Base-by-base conservation (phyloP, 441 rosid genomes). In the Syzygium syzygioides region DNA sequence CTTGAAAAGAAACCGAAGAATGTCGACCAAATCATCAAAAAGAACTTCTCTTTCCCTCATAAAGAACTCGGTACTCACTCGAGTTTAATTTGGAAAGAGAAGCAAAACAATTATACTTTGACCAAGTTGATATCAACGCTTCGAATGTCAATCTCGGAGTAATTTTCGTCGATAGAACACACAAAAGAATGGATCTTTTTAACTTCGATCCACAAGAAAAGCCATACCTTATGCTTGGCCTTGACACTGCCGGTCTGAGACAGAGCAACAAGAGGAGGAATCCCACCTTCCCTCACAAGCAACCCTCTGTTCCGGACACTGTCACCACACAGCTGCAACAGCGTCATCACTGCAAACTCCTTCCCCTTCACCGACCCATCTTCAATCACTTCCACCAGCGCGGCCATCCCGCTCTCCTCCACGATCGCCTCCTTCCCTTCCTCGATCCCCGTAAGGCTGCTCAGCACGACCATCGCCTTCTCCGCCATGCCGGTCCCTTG, bases 241-340 rank as follows among this genome's bases (percentile, higher is more conserved):
- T 93, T 94, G 85, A 93, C 90, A 60, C 94, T 93, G 34, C 97
- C 96, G 14, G 93, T 93, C 92, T 97, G 99, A 9, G 98, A 97
- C 57, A 96, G 95, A 4, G 97, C 98, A 32, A 94, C 99, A 30
- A 97, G 96, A 4, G 98, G 99, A 90, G 99, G 99, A 91, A 97
- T 96, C 45, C 96, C 99, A 12, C 99, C 99, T 95, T 96, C 99
- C 86, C 97, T 93, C 9, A 96, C 99, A 79, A 97, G 96, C 94
- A 97, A 92, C 11, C 97, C 96, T 32, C 98, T 94, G 86, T 96
- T 97, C 87, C 94, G 94, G 32, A 95, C 94, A 90, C 92, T 95
- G 89, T 93, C 98, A 48, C 93, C 86, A 87, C 98, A 96, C 89
- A 97, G 90, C 89, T 94, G 99, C 94, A 96, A 92, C 87, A 97